These are phyloP conservation scores for Arachis stenosperma DNA, from an alignment of 306 rosid genomes.

Conservation along the genomic window DNA sequence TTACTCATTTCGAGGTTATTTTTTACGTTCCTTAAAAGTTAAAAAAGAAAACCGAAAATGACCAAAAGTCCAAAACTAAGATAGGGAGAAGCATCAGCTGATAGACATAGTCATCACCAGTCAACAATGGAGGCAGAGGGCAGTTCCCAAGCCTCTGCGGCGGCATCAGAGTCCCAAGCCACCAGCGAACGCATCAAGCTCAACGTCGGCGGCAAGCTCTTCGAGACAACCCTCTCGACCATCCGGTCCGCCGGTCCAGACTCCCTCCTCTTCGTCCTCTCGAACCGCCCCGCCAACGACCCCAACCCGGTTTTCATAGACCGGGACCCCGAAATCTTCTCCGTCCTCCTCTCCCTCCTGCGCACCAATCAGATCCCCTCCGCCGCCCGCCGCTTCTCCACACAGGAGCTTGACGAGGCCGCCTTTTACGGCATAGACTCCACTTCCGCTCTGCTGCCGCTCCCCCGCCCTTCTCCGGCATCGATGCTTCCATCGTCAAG, in stretches of 20 bases:
- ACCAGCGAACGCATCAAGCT: slow-evolving; percentile 66
- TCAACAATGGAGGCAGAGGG: slow-evolving; percentile 41
- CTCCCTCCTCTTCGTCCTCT: slow-evolving; percentile 71
- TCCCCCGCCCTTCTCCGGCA: slow-evolving; percentile 69
- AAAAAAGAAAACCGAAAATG: too few relatives aligned
- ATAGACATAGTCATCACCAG: neutral
- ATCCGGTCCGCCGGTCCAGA: slow-evolving; percentile 76
- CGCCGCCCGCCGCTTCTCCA: slow-evolving; percentile 66
- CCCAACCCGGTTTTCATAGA: slow-evolving; percentile 74
- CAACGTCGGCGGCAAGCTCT: slow-evolving; percentile 88
- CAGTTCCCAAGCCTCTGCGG: slow-evolving; percentile 34
- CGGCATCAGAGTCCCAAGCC: slow-evolving; percentile 9
- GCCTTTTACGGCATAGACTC: slow-evolving; percentile 78
- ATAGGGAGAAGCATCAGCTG: neutral
- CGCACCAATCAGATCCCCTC: slow-evolving; percentile 77
- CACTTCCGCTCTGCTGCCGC: slow-evolving; percentile 57
- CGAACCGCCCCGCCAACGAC: slow-evolving; percentile 58
- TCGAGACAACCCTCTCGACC: slow-evolving; percentile 76
- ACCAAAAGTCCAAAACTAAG: neutral
- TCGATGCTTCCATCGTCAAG: slow-evolving; percentile 63
- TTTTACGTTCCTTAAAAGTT: too few relatives aligned
- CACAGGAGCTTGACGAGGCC: slow-evolving; percentile 89
- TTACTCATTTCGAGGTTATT: too few relatives aligned
- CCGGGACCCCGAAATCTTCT: slow-evolving; percentile 90
- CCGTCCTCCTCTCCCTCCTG: slow-evolving; percentile 78